Conservation (phyloP, 2,329 filamentous ascomycete genomes). For the Penicillium italicum region DNA sequence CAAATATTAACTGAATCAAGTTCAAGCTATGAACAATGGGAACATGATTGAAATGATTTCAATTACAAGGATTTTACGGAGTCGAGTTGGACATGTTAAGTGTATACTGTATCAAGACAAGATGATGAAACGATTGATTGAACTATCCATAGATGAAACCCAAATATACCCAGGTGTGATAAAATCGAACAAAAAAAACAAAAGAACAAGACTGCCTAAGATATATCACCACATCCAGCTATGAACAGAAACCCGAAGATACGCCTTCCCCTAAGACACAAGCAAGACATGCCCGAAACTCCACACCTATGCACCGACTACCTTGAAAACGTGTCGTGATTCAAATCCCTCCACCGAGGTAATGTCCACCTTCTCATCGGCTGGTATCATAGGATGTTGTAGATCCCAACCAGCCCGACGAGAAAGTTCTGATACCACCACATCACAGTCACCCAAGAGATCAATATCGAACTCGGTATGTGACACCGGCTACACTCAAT, state of each 20-base stretch:
- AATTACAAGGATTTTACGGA: background rate
- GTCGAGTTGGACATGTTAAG: background rate
- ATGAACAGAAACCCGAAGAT: conserved; percentile 20
- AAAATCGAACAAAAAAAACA: background rate
- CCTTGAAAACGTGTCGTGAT: conserved; percentile 44
- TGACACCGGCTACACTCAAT: conserved; percentile 57
- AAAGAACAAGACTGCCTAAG: background rate
- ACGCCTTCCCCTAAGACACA: conserved; percentile 29
- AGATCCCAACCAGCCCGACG: conserved; percentile 76
- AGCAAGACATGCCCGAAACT: conserved; percentile 28
- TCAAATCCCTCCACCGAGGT: conserved; percentile 47
- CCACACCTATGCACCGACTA: conserved; percentile 39
- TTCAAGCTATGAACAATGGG: accelerated
- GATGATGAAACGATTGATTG: background rate
- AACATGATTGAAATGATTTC: background rate
- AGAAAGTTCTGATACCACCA: conserved; percentile 82
- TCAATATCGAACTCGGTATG: conserved; percentile 97
- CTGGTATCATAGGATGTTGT: conserved; percentile 77
- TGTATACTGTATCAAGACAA: background rate
- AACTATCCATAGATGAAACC: background rate
- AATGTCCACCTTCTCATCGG: conserved; percentile 60
- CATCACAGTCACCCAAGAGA: conserved; percentile 90
- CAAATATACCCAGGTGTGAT: background rate
- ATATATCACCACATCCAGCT: conserved; percentile 2
- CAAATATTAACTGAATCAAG: background rate